Evolutionary conservation across 305 asterid species (phyloP).

Genomic region (Fraxinus floribunda): DNA sequence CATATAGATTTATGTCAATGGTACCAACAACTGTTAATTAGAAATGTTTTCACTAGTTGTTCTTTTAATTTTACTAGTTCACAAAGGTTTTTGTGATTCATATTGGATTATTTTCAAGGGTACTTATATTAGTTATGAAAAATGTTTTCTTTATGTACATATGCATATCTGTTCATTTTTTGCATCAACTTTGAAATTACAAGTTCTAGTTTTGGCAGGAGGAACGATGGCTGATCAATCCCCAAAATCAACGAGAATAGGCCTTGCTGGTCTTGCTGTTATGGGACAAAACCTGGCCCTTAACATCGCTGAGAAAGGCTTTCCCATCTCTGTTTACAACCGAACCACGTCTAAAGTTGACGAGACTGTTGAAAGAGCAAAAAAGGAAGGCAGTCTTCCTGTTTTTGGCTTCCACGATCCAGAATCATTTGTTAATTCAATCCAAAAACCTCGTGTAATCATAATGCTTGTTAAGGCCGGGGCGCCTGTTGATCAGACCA

Average conservation of each 20-base stretch:
- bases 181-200: not conserved
- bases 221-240: constrained; percentile 47
- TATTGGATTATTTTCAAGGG: not conserved
- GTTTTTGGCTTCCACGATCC: constrained; percentile 61
- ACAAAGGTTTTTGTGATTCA: not conserved
- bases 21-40: not conserved
- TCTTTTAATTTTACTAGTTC: not conserved
- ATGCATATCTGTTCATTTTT: not conserved
- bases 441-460: constrained; percentile 61
- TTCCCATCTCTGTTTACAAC: constrained; percentile 66
- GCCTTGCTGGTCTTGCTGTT: constrained; percentile 67
- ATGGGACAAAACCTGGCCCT: constrained; percentile 83
- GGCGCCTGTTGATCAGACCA: constrained; percentile 70
- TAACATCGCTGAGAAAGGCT: constrained; percentile 96
- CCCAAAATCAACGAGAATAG: constrained; percentile 50
- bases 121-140: not conserved
- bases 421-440: constrained; percentile 50
- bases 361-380: constrained; percentile 57
- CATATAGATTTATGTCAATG: not conserved
- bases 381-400: constrained; percentile 56
- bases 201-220: constrained; percentile 27
- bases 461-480: constrained; percentile 74
- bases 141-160: not conserved
- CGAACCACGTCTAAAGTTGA: constrained; percentile 61
- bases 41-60: not conserved